A percentile compares a stretch with the other conserved stretches of the same genome.
Evolutionary conservation across 164 flowering plant species (phyloP).

Genomic region (Chimonanthus salicifolius): DNA sequence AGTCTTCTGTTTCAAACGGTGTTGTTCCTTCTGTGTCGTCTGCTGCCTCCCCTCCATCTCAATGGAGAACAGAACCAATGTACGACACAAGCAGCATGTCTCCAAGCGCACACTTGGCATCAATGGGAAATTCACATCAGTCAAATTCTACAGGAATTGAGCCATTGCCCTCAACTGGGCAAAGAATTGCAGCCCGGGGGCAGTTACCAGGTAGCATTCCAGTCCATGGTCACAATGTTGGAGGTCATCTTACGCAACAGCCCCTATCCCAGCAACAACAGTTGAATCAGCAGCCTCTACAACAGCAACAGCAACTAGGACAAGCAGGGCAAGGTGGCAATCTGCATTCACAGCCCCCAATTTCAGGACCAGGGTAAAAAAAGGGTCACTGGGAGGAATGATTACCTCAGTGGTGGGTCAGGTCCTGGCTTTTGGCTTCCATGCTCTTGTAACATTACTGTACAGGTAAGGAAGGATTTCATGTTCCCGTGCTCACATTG

Average conservation of each 20-base stretch:
- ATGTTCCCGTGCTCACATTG: not conserved
- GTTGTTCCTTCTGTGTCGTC: conserved; percentile 30
- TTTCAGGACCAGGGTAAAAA: conserved; percentile 44
- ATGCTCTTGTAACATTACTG: conserved; percentile 41
- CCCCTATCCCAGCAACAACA: conserved; percentile 16
- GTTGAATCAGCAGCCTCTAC: conserved; percentile 14
- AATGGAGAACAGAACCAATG: conserved; percentile 43
- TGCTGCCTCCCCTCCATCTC: conserved; percentile 24
- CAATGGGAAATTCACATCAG: conserved; percentile 26
- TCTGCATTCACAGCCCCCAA: conserved; percentile 35
- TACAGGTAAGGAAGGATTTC: conserved; percentile 41
- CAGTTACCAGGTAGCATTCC: conserved; percentile 41
- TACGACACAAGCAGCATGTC: conserved; percentile 31
- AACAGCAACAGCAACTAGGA: conserved; percentile 11
- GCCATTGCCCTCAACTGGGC: conserved; percentile 22
- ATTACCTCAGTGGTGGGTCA: conserved; percentile 11
- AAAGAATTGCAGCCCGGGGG: conserved; percentile 32
- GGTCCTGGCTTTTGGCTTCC: conserved; percentile 23
- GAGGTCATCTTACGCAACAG: conserved; percentile 36
- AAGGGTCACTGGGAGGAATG: conserved; percentile 16
- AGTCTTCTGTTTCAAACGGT: conserved; percentile 31
- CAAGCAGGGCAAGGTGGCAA: conserved; percentile 32
- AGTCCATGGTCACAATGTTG: conserved; percentile 31
- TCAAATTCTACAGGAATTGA: conserved; percentile 28
- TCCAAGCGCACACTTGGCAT: conserved; percentile 28